Percentiles rank a stretch among this genome's conserved stretches.
These are phyloP conservation scores for Amanita fuliginea DNA, from an alignment of 768 basidiomycete genomes.

Conservation along the genomic window DNA sequence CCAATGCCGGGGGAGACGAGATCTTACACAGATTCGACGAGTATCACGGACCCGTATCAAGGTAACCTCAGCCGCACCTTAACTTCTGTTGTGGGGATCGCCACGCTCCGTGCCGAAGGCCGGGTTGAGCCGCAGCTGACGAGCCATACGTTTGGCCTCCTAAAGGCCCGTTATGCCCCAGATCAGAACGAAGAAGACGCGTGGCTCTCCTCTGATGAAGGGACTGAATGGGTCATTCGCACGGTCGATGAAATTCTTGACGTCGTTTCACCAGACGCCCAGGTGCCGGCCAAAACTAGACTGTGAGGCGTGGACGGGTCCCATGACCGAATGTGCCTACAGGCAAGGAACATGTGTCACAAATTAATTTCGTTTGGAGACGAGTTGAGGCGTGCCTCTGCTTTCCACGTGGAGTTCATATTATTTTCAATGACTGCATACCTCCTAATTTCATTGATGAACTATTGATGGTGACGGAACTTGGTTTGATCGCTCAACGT, in stretches of 20 bases:
- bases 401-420: conserved; percentile 22
- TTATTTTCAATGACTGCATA: conserved; percentile 4
- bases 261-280: conserved; percentile 44
- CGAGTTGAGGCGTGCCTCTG: conserved; percentile 17
- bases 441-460: conserved; percentile 1
- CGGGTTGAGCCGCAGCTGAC: conserved; percentile 79
- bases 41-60: conserved; percentile 44
- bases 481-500: neutral
- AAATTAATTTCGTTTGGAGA: conserved; percentile 19
- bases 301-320: conserved; percentile 35
- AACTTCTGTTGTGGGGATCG: conserved; percentile 76
- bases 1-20: conserved; percentile 54
- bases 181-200: conserved; percentile 57
- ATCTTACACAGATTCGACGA: conserved; percentile 28
- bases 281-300: conserved; percentile 43
- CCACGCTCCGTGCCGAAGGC: conserved; percentile 76
- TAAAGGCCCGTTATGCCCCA: conserved; percentile 64
- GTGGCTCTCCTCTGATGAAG: conserved; percentile 80
- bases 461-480: conserved; percentile 2
- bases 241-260: conserved; percentile 75
- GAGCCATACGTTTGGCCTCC: conserved; percentile 83
- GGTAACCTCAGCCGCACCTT: conserved; percentile 79
- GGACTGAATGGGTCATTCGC: conserved; percentile 81
- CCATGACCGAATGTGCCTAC: conserved; percentile 23
- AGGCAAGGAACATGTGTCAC: conserved; percentile 25